These are phyloP conservation scores for Plenodomus biglobosus DNA, from an alignment of 2,329 filamentous ascomycete species.

Conservation along the genomic window DNA sequence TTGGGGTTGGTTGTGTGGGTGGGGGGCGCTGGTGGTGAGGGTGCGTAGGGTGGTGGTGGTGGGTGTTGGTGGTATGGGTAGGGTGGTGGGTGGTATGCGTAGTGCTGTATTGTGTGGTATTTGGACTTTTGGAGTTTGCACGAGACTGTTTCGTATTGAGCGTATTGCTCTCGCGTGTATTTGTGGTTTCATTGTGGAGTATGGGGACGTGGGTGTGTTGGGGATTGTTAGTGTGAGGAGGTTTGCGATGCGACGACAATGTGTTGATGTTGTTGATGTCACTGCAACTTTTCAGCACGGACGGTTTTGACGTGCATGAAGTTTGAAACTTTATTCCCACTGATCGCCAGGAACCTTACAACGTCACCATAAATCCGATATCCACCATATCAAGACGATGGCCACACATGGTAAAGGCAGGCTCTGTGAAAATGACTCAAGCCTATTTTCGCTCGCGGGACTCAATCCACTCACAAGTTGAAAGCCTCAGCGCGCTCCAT, in stretches of 20 bases:
- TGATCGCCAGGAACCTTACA: neutral
- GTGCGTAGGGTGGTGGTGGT: conserved; percentile 3
- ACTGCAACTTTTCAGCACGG: conserved; percentile 12
- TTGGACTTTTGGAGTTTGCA: neutral
- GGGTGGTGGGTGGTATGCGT: neutral
- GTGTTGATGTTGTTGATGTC: conserved; percentile 11
- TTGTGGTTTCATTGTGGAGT: conserved; percentile 15
- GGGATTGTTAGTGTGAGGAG: neutral
- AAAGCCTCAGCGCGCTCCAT: no score
- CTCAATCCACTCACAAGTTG: no score
- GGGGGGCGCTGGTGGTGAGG: conserved; percentile 11
- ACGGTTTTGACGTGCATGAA: conserved; percentile 1
- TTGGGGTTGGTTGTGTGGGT: neutral
- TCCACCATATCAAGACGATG: no score
- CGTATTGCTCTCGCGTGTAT: conserved; percentile 7
- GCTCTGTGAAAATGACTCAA: no score
- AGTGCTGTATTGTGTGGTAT: neutral
- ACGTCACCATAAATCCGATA: no score
- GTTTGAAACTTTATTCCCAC: no score
- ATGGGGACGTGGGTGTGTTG: neutral
- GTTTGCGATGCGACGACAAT: neutral
- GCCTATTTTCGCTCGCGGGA: no score
- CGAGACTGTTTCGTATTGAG: conserved; percentile 8
- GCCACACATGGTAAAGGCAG: no score
- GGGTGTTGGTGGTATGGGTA: conserved; percentile 15